Conservation (phyloP, 2,329 filamentous ascomycete genomes). For the Penicillium oxalicum region DNA sequence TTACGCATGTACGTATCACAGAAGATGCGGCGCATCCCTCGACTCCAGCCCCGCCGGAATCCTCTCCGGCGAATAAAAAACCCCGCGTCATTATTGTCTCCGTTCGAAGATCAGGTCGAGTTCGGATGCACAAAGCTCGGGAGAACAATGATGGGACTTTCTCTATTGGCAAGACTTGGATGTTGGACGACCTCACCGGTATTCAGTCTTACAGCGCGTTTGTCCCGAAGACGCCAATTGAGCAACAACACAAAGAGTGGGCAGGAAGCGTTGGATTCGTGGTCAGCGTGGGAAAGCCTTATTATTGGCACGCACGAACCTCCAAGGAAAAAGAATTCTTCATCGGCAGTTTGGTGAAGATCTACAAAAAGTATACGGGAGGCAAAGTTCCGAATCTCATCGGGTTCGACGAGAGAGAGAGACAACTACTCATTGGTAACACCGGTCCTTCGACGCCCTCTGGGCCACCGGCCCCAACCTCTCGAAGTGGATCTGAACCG, state of each 20-base stretch:
- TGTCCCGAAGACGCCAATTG: slow-evolving; percentile 53
- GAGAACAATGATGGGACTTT: slow-evolving; percentile 92
- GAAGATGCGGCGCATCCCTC: slow-evolving; percentile 83
- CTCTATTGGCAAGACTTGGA: slow-evolving; percentile 98
- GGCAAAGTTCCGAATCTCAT: slow-evolving; percentile 71
- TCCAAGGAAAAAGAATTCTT: slow-evolving; percentile 99
- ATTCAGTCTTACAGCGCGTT: slow-evolving; percentile 75
- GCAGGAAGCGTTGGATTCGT: slow-evolving; percentile 78
- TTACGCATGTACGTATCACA: slow-evolving; percentile 87
- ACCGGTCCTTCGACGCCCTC: slow-evolving; percentile 9
- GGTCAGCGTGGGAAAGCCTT: slow-evolving; percentile 85
- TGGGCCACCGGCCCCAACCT: slow-evolving; percentile 17
- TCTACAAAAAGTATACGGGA: slow-evolving; percentile 92
- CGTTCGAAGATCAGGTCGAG: slow-evolving; percentile 83
- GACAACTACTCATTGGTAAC: slow-evolving; percentile 64
- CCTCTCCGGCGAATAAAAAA: slow-evolving; percentile 72
- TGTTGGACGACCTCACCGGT: slow-evolving; percentile 77
- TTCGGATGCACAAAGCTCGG: slow-evolving; percentile 93
- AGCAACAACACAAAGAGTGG: slow-evolving; percentile 62
- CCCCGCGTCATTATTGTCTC: slow-evolving; percentile 86
- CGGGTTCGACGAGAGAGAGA: slow-evolving; percentile 76
- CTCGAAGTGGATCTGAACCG: slow-evolving; percentile 20
- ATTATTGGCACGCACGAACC: slow-evolving; percentile 93
- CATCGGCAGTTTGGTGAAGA: slow-evolving; percentile 91
- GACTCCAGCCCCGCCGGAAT: slow-evolving; percentile 72